Conservation (phyloP, 202 grass and related monocot species). For the Brachypodium distachyon region DNA sequence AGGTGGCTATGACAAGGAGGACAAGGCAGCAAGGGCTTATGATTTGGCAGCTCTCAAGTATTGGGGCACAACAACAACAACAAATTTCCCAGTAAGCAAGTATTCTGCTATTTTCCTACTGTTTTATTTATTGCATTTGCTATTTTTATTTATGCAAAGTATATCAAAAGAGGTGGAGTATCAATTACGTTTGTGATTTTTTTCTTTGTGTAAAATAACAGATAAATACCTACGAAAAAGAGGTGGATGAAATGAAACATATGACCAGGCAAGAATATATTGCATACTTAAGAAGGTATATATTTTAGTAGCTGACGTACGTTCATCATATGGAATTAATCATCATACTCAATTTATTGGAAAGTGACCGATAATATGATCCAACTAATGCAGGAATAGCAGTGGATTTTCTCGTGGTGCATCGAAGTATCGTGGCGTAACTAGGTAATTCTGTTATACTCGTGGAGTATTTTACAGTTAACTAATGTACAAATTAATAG, state of each 20-base stretch:
- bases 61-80: slow-evolving; percentile 73
- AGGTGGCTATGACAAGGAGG: slow-evolving; percentile 91
- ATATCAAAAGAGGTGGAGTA: background rate
- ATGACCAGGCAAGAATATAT: slow-evolving; percentile 95
- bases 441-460: slow-evolving; percentile 45
- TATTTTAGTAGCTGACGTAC: background rate
- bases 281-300: slow-evolving; percentile 86
- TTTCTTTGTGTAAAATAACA: slow-evolving; percentile 8
- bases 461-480: background rate
- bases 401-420: slow-evolving; percentile 92
- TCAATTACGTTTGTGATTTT: background rate
- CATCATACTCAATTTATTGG: background rate
- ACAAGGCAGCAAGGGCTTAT: slow-evolving; percentile 83
- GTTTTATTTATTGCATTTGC: background rate
- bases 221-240: slow-evolving; percentile 87
- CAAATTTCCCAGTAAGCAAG: slow-evolving; percentile 71
- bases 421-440: slow-evolving; percentile 90
- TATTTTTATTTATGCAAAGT: background rate
- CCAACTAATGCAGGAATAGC: slow-evolving; percentile 54
- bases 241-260: slow-evolving; percentile 93
- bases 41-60: slow-evolving; percentile 97
- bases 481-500: background rate
- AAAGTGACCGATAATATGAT: background rate
- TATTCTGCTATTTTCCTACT: background rate
- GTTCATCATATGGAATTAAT: background rate